Percentiles rank a stretch among this genome's conserved stretches.
These are phyloP conservation scores for Stephania cephalantha DNA, from an alignment of 164 flowering plant genomes.

Conservation along the genomic window DNA sequence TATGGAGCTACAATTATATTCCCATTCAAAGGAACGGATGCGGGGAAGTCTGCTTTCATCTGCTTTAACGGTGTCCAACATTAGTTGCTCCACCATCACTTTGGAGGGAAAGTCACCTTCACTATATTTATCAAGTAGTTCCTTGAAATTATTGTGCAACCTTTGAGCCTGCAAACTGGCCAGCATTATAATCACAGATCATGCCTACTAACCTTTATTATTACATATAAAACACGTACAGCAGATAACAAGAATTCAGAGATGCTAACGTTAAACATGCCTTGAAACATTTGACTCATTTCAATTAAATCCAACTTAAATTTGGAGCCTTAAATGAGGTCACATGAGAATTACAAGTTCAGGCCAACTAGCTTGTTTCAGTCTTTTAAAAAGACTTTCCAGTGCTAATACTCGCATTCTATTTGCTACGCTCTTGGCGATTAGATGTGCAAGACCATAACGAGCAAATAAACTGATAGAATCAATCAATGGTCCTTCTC, in stretches of 20 bases:
- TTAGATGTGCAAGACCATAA: no score
- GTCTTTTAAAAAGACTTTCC: no score
- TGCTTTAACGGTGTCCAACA: constrained; percentile 44
- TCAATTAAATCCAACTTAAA: no score
- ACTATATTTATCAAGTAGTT: constrained; percentile 25
- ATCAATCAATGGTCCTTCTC: neutral
- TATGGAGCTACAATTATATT: constrained; percentile 38
- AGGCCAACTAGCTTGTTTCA: no score
- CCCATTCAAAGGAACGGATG: constrained; percentile 45
- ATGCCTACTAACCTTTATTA: neutral
- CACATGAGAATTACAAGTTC: neutral
- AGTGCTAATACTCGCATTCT: no score
- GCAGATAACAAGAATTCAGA: no score
- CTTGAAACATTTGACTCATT: neutral
- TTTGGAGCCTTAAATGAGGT: neutral
- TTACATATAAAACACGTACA: no score
- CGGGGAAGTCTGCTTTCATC: constrained; percentile 37
- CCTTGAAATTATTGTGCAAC: constrained; percentile 31
- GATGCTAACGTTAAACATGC: neutral
- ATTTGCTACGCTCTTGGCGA: no score
- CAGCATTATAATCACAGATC: neutral
- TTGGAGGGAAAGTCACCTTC: constrained; percentile 24
- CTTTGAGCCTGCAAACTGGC: constrained; percentile 33
- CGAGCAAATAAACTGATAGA: no score
- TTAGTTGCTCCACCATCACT: constrained; percentile 37